Percentiles rank a stretch among this genome's conserved stretches.
Evolutionary conservation across 2,329 filamentous ascomycete species (phyloP).

Genomic region (Colletotrichum shisoi): DNA sequence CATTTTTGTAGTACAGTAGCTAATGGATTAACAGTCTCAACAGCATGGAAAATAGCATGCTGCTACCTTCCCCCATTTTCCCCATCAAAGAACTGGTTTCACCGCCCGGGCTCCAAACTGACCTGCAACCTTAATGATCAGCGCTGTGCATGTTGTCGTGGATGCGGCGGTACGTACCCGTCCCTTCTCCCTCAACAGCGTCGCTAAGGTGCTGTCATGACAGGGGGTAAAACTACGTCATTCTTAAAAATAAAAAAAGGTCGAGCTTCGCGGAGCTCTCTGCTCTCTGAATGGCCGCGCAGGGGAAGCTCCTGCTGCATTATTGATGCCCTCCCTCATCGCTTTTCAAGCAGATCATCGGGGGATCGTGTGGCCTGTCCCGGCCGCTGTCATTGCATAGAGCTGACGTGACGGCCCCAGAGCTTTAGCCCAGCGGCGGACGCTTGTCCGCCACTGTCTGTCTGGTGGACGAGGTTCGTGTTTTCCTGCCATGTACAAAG

Average conservation of each 20-base stretch:
- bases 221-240: conserved; percentile 39
- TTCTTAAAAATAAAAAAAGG: conserved; percentile 6
- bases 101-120: conserved; percentile 34
- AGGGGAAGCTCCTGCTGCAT: conserved; percentile 12
- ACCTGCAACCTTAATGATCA: conserved; percentile 39
- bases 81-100: conserved; percentile 33
- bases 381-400: conserved; percentile 25
- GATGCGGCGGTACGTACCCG: conserved; percentile 21
- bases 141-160: conserved; percentile 26
- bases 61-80: conserved; percentile 12
- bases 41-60: conserved; percentile 28
- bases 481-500: not conserved
- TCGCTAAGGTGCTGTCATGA: not conserved
- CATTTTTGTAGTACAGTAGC: too few species aligned
- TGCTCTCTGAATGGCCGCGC: conserved; percentile 39
- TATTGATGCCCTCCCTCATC: conserved; percentile 31
- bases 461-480: not conserved
- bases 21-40: not conserved
- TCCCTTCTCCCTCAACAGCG: not conserved
- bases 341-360: conserved; percentile 37
- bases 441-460: not conserved
- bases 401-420: conserved; percentile 33
- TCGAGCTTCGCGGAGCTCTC: conserved; percentile 37
- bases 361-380: conserved; percentile 31
- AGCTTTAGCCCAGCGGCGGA: conserved; percentile 1